phyloP scores from a whole-genome alignment of 176 grass and related monocot species.

The Triticum timopheevii region DNA sequence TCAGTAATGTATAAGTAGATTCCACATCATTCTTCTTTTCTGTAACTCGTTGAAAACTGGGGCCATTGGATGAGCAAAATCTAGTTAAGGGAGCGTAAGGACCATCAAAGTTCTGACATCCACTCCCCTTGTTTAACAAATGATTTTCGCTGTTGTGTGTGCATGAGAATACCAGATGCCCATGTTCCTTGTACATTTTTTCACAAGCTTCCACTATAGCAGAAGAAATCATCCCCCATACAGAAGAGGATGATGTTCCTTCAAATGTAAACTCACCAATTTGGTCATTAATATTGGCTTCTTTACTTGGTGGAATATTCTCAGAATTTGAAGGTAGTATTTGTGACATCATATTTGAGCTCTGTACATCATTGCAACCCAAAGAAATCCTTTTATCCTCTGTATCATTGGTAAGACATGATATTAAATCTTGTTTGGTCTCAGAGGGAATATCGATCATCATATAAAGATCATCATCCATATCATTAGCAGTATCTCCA shows the following conservation, averaged over 20 bases:
- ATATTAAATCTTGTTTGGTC: conserved; percentile 50
- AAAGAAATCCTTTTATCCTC: conserved; percentile 37
- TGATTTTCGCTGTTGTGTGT: conserved; percentile 39
- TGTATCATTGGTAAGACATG: conserved; percentile 44
- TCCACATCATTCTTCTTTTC: conserved; percentile 67
- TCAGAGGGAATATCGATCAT: conserved; percentile 53
- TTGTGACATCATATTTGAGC: conserved; percentile 6
- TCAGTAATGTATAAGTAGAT: conserved; percentile 50
- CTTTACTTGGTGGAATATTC: conserved; percentile 29
- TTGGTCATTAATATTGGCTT: conserved; percentile 50
- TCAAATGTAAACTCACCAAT: conserved; percentile 87
- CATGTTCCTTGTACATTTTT: conserved; percentile 71
- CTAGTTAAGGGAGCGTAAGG: conserved; percentile 35
- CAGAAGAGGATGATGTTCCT: conserved; percentile 67
- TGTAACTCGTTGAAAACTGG: conserved; percentile 41
- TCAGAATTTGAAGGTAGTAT: conserved; percentile 18
- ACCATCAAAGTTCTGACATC: conserved; percentile 36
- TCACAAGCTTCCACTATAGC: conserved; percentile 72
- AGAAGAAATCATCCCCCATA: conserved; percentile 77
- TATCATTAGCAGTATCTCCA: conserved; percentile 54
- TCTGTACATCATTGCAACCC: conserved; percentile 23
- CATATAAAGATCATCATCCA: conserved; percentile 63
- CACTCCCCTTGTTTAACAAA: conserved; percentile 11
- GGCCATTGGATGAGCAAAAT: conserved; percentile 14
- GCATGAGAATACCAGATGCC: conserved; percentile 73